Percentiles rank a stretch among this genome's conserved stretches.
These are phyloP conservation scores for Microcyclosporella mali DNA, from an alignment of 2,329 filamentous ascomycete genomes.

Conservation along the genomic window DNA sequence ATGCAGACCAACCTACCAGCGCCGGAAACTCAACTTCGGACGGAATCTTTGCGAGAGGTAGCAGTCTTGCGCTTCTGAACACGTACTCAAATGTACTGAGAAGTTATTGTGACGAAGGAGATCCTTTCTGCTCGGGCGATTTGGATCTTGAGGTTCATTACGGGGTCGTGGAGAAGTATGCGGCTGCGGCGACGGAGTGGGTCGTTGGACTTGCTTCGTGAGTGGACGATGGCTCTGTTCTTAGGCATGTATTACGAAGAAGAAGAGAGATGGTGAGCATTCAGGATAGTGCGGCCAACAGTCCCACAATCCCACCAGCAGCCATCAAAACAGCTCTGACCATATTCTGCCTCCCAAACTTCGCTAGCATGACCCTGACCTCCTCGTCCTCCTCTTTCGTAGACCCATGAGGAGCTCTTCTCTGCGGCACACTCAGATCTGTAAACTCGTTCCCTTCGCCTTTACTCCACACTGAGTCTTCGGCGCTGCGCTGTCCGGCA, in stretches of 20 bases:
- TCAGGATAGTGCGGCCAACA: conserved; percentile 15
- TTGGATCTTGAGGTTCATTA: conserved; percentile 17
- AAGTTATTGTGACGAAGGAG: conserved; percentile 22
- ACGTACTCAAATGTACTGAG: conserved; percentile 17
- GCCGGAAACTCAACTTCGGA: conserved; percentile 27
- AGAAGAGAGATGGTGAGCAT: not conserved
- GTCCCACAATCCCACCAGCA: conserved; percentile 22
- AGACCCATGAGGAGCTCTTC: conserved; percentile 31
- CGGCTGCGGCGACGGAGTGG: conserved; percentile 17
- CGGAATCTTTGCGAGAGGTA: conserved; percentile 23
- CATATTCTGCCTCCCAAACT: conserved; percentile 24
- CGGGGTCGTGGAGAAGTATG: conserved; percentile 12
- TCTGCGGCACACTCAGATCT: conserved; percentile 24
- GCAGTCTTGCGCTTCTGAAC: conserved; percentile 13
- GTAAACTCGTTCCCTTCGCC: conserved; percentile 15
- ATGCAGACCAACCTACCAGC: conserved; percentile 26
- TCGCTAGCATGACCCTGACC: conserved; percentile 34
- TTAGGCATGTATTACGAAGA: not conserved
- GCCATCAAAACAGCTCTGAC: conserved; percentile 21
- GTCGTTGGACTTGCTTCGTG: conserved; percentile 11
- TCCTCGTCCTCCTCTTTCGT: conserved; percentile 34
- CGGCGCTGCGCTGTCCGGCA: conserved; percentile 17
- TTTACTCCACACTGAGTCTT: conserved; percentile 22
- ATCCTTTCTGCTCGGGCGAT: conserved; percentile 21
- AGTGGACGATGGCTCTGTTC: conserved; percentile 3